A percentile compares a stretch with the other conserved stretches of the same genome.
Evolutionary conservation across 495 filamentous ascomycete genomes (phyloP).

Genomic region (Aspergillus nanangensis): DNA sequence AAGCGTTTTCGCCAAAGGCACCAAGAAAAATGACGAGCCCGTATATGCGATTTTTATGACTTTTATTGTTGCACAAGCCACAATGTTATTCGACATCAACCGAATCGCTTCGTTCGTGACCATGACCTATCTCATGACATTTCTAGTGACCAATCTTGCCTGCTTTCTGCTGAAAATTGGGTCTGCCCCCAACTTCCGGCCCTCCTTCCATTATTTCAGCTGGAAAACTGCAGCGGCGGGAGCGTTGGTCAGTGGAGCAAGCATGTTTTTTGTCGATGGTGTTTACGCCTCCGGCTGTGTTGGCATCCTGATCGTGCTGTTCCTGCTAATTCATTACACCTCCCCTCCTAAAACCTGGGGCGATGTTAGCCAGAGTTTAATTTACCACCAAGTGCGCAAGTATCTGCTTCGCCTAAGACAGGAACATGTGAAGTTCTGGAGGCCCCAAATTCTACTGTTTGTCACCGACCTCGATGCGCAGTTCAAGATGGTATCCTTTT

Average conservation of each 20-base stretch:
- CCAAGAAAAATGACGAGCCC: constrained; percentile 70
- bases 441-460: constrained; percentile 78
- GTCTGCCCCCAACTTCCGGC: constrained; percentile 89
- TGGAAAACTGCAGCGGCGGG: constrained; percentile 77
- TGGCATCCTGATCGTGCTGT: constrained; percentile 66
- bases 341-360: constrained; percentile 86
- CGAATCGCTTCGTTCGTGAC: constrained; percentile 84
- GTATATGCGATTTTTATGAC: constrained; percentile 73
- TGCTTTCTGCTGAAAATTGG: constrained; percentile 86
- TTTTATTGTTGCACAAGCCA: constrained; percentile 69
- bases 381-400: constrained; percentile 89
- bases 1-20: constrained; percentile 70
- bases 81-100: constrained; percentile 82
- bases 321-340: constrained; percentile 79
- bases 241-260: constrained; percentile 65
- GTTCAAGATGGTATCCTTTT: constrained; percentile 81
- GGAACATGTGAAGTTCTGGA: constrained; percentile 91
- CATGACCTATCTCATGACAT: constrained; percentile 78
- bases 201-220: constrained; percentile 84
- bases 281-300: constrained; percentile 75
- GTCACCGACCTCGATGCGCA: constrained; percentile 76
- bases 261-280: constrained; percentile 89
- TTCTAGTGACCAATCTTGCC: constrained; percentile 67
- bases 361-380: constrained; percentile 83
- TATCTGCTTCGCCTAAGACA: constrained; percentile 77